Percentiles rank a stretch among this genome's conserved stretches.
Conservation (phyloP, 805 yeast species). For the Limtongozyma cylindracea region DNA sequence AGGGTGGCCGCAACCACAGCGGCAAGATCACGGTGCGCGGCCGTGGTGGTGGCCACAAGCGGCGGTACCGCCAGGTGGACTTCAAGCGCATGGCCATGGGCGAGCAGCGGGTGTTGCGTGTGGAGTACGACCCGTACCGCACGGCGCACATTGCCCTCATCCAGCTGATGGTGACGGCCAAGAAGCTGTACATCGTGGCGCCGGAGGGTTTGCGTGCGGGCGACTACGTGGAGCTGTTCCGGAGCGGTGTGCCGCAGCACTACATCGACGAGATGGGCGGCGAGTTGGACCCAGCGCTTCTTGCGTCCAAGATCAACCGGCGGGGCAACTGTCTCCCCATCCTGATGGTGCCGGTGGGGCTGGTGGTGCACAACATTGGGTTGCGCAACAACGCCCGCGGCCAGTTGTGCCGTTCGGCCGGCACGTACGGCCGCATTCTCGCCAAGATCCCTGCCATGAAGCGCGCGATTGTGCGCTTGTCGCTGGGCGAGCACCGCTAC, state of each 20-base stretch:
- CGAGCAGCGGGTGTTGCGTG: conserved; percentile 54
- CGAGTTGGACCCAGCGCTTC: conserved; percentile 71
- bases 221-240: conserved; percentile 70
- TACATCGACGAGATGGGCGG: conserved; percentile 62
- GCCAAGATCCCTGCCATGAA: conserved; percentile 48
- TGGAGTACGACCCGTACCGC: conserved; percentile 91
- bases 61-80: conserved; percentile 69
- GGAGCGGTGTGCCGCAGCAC: conserved; percentile 65
- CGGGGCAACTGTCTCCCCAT: conserved; percentile 91
- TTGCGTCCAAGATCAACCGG: conserved; percentile 67
- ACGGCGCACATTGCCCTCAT: conserved; percentile 80
- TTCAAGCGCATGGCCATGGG: conserved; percentile 44
- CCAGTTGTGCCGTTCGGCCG: conserved; percentile 82
- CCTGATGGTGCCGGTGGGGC: conserved; percentile 83
- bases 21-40: conserved; percentile 85
- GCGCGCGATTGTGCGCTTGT: conserved; percentile 57
- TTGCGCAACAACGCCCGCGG: conserved; percentile 49
- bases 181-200: conserved; percentile 64
- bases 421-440: conserved; percentile 73
- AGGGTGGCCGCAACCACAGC: conserved; percentile 73
- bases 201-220: conserved; percentile 86
- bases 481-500: conserved; percentile 86
- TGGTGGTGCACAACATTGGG: conserved; percentile 74
- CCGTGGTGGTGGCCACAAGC: conserved; percentile 91
- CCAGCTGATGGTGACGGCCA: conserved; percentile 32